These are phyloP conservation scores for Spirogloea muscicola DNA, from an alignment of 139 green algal genomes.

Conservation along the genomic window DNA sequence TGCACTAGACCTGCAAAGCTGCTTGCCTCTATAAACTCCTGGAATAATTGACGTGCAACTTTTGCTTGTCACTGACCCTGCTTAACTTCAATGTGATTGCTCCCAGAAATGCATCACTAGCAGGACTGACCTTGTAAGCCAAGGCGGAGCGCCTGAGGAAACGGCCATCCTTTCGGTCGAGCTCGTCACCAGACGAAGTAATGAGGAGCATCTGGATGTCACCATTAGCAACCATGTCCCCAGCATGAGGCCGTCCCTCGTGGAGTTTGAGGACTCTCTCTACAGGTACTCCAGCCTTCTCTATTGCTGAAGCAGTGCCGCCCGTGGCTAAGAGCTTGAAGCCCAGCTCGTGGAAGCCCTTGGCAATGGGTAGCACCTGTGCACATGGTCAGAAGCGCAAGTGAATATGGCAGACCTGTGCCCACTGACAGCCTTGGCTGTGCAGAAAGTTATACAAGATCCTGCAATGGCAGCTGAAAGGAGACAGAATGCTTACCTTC, in stretches of 20 bases:
- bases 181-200: constrained; percentile 80
- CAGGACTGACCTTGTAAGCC: constrained; percentile 78
- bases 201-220: constrained; percentile 84
- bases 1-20: no score
- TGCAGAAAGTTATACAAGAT: not conserved
- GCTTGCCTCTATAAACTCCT: not conserved
- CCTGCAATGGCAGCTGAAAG: no score
- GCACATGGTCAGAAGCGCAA: no score
- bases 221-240: constrained; percentile 50
- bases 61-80: not conserved
- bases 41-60: not conserved
- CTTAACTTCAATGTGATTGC: not conserved
- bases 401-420: not conserved
- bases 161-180: constrained; percentile 86
- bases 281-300: constrained; percentile 49
- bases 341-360: constrained; percentile 77
- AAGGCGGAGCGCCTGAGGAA: constrained; percentile 86
- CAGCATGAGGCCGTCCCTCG: constrained; percentile 85
- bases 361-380: constrained; percentile 77
- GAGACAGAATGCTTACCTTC: no score
- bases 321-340: constrained; percentile 82
- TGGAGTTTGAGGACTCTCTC: constrained; percentile 92
- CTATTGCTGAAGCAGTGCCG: constrained; percentile 69
- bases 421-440: not conserved
- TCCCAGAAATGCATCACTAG: not conserved